A percentile compares a stretch with the other conserved stretches of the same genome.
These are phyloP conservation scores for Diplocarpon rosae DNA, from an alignment of 2,329 filamentous ascomycete species.

Conservation along the genomic window DNA sequence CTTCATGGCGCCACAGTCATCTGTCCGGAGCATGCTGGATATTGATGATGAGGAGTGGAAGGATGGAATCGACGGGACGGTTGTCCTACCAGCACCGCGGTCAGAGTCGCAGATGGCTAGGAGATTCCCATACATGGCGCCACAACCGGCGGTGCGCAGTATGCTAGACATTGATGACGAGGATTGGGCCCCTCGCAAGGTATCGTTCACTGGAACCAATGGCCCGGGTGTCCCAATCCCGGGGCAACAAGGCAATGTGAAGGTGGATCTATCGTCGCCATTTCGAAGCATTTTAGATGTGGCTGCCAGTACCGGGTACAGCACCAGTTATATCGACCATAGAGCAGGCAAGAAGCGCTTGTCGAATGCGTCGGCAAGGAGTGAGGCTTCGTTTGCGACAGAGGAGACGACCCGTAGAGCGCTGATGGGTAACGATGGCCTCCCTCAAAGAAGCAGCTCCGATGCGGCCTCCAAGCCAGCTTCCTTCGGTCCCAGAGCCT, in stretches of 20 bases:
- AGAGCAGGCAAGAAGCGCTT: not conserved
- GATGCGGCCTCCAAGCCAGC: slow-evolving; percentile 39
- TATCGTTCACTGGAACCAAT: slow-evolving; percentile 2
- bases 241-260: slow-evolving; percentile 35
- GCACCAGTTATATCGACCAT: not conserved
- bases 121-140: slow-evolving; percentile 16
- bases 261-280: slow-evolving; percentile 41
- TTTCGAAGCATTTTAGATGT: slow-evolving; percentile 28
- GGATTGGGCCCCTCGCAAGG: slow-evolving; percentile 1
- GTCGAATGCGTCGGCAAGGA: slow-evolving; percentile 31
- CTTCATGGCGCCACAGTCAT: slow-evolving; percentile 40
- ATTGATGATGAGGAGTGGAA: slow-evolving; percentile 16
- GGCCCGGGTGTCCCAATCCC: slow-evolving; percentile 23
- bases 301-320: slow-evolving; percentile 2
- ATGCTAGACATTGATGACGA: slow-evolving; percentile 33
- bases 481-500: slow-evolving; percentile 35
- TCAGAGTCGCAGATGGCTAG: not conserved
- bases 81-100: not conserved
- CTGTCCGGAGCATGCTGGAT: slow-evolving; percentile 51
- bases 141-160: slow-evolving; percentile 57
- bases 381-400: slow-evolving; percentile 37
- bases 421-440: slow-evolving; percentile 22
- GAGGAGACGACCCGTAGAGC: slow-evolving; percentile 28
- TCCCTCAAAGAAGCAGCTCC: slow-evolving; percentile 37
- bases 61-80: slow-evolving; percentile 1